phyloP scores from a whole-genome alignment of 1,284 basidiomycete species.

The Ustilago vetiveriae region DNA sequence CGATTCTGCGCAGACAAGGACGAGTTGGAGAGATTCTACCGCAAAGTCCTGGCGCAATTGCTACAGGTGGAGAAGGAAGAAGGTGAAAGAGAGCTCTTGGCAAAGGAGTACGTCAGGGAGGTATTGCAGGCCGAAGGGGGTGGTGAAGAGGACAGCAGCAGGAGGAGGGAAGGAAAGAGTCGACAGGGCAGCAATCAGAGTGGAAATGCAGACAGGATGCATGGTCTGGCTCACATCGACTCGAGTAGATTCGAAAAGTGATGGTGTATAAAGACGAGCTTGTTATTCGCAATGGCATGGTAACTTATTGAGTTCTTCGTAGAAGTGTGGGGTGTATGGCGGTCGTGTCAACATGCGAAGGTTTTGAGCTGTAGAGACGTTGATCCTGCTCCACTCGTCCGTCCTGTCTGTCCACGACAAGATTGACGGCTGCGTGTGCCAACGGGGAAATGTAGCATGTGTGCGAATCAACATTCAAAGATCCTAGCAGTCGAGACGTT shows the following conservation, averaged over 20 bases:
- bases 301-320: no score
- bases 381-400: no score
- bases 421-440: no score
- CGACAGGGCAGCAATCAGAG: slow-evolving; percentile 14
- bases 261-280: no score
- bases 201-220: neutral
- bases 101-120: slow-evolving; percentile 12
- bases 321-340: no score
- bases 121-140: slow-evolving; percentile 8
- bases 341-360: no score
- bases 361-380: no score
- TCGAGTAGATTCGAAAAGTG: no score
- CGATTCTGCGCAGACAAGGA: slow-evolving; percentile 51
- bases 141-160: no score
- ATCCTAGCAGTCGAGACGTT: slow-evolving; percentile 58
- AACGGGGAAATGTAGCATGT: no score
- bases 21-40: slow-evolving; percentile 56
- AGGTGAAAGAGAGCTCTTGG: slow-evolving; percentile 12
- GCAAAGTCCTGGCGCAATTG: slow-evolving; percentile 33
- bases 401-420: no score
- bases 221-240: slow-evolving; percentile 2
- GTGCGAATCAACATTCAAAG: slow-evolving; percentile 56
- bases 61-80: slow-evolving; percentile 38
- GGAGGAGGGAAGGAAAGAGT: slow-evolving; percentile 8
- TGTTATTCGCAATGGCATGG: no score